Base-by-base conservation (phyloP, 78 protist species). In the Dictyostelium intermedium region DNA sequence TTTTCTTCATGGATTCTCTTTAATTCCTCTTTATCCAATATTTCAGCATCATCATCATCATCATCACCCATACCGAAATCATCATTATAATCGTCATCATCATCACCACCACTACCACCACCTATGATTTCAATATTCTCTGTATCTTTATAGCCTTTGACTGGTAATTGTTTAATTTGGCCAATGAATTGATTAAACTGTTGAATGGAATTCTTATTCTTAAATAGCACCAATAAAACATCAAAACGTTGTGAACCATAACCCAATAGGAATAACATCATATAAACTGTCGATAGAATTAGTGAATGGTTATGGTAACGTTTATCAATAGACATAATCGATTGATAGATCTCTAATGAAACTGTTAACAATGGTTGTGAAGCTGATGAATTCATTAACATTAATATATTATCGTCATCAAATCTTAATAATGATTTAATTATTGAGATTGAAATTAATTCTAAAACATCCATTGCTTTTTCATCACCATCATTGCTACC, bases 201-300 rank as follows among this genome's bases (percentile, higher is more conserved):
- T 23, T 35, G 30, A 14, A 23, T 20, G 6, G 56, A 20, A 56
- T 56, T 56, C n/a, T 34, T 34, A 30, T 50, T 60, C 20, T 41
- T 41, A 14, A 76, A 86, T 9, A 86, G 23, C 2, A 27, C n/a
- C 4, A 87, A 45, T 9, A 87, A 23, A 6, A 87, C 47, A 87
- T 87, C 93, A 50, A 41, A 87, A 77, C 93, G 61, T n/a, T 63
- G 41, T 8, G 70, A 18, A 32, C 93, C 93, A 69, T 83, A 63
- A 63, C 82, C 45, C 39, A 63, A 81, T 20, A 87, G 45, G 23
- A 87, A 87, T 18, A 85, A 18, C 81, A 79, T 78, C 18, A 79
- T 35, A 41, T 87, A 87, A 23, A 79, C 82, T 20, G 82, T 77
- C 20, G 82, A 41, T 43, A 77, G 20, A 18, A 77, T n/a, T 5